Percentiles rank a stretch among this genome's conserved stretches.
phyloP scores from a whole-genome alignment of 2,329 filamentous ascomycete genomes.

The Cladosporium sphaerospermum region DNA sequence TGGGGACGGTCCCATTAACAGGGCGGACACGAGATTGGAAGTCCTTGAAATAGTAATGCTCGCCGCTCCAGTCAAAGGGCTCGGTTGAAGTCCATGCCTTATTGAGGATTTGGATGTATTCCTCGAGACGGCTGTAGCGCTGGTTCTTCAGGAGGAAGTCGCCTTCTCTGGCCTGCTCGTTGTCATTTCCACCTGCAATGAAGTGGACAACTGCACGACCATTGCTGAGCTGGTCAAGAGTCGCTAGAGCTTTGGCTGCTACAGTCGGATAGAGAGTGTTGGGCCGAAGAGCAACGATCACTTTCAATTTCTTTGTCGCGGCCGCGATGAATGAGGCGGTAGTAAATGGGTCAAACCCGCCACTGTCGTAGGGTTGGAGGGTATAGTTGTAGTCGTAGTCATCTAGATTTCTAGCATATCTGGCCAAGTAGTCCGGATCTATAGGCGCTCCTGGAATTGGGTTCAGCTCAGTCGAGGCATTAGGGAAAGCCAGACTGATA shows the following conservation, averaged over 20 bases:
- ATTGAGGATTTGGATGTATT: constrained; percentile 56
- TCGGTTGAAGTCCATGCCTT: constrained; percentile 53
- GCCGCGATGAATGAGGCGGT: constrained; percentile 53
- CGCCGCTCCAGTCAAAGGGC: constrained; percentile 56
- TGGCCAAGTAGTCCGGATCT: constrained; percentile 50
- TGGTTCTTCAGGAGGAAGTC: constrained; percentile 54
- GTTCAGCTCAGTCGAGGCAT: constrained; percentile 50
- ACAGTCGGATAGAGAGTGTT: constrained; percentile 59
- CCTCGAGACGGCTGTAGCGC: constrained; percentile 53
- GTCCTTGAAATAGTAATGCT: constrained; percentile 54
- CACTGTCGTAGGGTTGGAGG: constrained; percentile 53
- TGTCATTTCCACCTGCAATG: constrained; percentile 56
- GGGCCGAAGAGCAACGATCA: constrained; percentile 56
- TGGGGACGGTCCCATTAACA: constrained; percentile 47
- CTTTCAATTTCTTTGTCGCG: constrained; percentile 52
- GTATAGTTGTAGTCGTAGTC: constrained; percentile 59
- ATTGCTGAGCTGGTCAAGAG: constrained; percentile 53
- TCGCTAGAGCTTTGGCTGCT: constrained; percentile 56
- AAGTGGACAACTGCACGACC: constrained; percentile 58
- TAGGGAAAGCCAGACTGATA: constrained; percentile 53
- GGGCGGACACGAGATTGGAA: constrained; percentile 52
- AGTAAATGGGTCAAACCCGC: constrained; percentile 52
- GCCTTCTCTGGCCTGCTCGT: constrained; percentile 54
- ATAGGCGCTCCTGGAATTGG: constrained; percentile 48
- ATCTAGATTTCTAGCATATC: constrained; percentile 53